Evolutionary conservation across 2,329 filamentous ascomycete genomes (phyloP).

Genomic region (Alternaria sp.): DNA sequence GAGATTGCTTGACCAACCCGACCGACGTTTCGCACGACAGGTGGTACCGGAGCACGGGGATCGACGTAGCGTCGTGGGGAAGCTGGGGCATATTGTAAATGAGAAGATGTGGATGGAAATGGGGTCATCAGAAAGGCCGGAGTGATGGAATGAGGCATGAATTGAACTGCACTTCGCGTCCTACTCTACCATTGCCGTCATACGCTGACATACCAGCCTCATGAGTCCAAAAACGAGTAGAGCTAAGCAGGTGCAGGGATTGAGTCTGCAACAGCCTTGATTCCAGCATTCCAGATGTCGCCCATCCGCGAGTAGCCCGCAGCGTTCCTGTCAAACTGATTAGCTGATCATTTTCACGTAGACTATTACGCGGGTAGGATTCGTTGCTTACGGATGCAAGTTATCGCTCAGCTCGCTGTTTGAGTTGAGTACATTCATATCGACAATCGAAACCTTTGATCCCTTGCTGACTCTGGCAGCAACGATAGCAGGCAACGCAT

Average conservation of each 20-base stretch:
- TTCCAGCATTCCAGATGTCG: conserved; percentile 34
- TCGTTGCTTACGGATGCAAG: conserved; percentile 36
- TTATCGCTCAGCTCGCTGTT: conserved; percentile 35
- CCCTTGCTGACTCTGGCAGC: conserved; percentile 28
- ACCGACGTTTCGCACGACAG: not conserved
- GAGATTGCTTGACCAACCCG: conserved; percentile 22
- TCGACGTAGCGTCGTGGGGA: not conserved
- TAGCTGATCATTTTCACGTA: conserved; percentile 2
- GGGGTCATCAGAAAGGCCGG: not conserved
- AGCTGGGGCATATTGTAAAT: not conserved
- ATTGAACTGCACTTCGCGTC: not conserved
- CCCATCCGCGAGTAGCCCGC: conserved; percentile 45
- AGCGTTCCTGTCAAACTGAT: conserved; percentile 22
- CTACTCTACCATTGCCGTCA: not conserved
- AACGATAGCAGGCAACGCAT: conserved; percentile 35
- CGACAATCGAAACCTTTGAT: conserved; percentile 39
- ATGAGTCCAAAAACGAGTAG: not conserved
- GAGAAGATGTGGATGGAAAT: not conserved
- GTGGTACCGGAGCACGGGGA: conserved; percentile 15
- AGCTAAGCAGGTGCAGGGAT: conserved; percentile 9
- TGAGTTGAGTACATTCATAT: conserved; percentile 28
- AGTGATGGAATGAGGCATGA: not conserved
- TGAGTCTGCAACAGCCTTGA: conserved; percentile 16
- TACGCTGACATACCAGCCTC: not conserved
- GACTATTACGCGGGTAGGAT: not conserved